phyloP scores from a whole-genome alignment of 1,284 basidiomycete species.

The Rhodofomes roseus region DNA sequence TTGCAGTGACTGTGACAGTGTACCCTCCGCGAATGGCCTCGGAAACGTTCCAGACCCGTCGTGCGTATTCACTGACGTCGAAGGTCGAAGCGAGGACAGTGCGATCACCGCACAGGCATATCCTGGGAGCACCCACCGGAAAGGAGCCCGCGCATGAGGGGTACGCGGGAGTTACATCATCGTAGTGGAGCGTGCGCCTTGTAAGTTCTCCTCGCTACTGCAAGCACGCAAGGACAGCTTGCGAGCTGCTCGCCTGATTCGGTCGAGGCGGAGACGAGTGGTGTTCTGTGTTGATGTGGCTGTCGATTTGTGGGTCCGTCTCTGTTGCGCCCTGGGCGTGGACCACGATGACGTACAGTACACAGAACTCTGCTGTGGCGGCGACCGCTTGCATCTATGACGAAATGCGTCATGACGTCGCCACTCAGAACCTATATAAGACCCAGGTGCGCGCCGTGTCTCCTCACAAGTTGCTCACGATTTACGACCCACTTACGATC shows the following conservation, averaged over 20 bases:
- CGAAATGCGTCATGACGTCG: neutral
- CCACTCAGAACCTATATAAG: neutral
- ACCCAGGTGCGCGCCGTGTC: neutral
- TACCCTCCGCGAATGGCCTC: no score
- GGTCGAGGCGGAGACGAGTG: neutral
- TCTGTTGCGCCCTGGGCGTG: neutral
- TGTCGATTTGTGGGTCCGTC: neutral
- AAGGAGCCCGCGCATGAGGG: neutral
- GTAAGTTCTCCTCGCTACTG: neutral
- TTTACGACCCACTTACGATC: neutral
- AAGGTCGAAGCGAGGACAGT: no score
- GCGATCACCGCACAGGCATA: neutral
- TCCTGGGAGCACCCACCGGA: neutral
- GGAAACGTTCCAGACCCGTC: neutral
- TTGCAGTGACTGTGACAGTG: neutral
- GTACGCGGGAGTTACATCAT: neutral
- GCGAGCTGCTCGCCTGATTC: no score
- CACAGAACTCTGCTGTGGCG: no score
- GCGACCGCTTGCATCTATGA: no score
- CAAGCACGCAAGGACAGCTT: neutral
- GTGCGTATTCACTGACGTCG: neutral
- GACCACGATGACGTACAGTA: conserved; percentile 1
- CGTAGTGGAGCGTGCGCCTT: neutral
- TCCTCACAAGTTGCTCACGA: neutral
- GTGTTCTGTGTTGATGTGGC: neutral